Evolutionary conservation across 306 rosid genomes (phyloP).

Genomic region (Psophocarpus tetragonolobus): DNA sequence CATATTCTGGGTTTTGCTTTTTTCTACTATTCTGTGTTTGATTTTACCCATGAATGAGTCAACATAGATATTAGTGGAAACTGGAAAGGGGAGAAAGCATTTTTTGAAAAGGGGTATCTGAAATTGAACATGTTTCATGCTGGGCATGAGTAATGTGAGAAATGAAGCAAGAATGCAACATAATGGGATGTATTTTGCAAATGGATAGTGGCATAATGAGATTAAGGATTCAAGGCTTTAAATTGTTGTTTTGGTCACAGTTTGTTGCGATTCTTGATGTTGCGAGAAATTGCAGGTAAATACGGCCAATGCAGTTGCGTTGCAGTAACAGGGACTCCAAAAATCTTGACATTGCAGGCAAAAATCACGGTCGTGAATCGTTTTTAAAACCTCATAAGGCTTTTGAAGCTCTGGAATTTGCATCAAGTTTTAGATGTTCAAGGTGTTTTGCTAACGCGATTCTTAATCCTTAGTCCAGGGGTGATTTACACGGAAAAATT

Average conservation of each 20-base stretch:
- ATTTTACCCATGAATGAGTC: not conserved
- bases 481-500: not conserved
- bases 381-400: not conserved
- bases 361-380: not conserved
- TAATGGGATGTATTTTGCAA: not conserved
- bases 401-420: not conserved
- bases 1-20: not conserved
- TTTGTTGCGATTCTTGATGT: not conserved
- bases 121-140: not conserved
- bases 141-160: not conserved
- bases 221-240: not conserved
- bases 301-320: not conserved
- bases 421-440: not conserved
- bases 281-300: not conserved
- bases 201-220: not conserved
- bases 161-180: not conserved
- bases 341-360: not conserved
- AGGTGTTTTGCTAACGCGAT: not conserved
- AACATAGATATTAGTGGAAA: not conserved
- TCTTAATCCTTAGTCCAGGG: not conserved
- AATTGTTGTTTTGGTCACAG: not conserved
- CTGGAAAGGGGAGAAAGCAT: not conserved
- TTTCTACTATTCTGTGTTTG: not conserved
- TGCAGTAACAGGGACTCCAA: not conserved
- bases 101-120: not conserved